These are phyloP conservation scores for Verbena officinalis DNA, from an alignment of 257 asterid genomes.

Conservation along the genomic window DNA sequence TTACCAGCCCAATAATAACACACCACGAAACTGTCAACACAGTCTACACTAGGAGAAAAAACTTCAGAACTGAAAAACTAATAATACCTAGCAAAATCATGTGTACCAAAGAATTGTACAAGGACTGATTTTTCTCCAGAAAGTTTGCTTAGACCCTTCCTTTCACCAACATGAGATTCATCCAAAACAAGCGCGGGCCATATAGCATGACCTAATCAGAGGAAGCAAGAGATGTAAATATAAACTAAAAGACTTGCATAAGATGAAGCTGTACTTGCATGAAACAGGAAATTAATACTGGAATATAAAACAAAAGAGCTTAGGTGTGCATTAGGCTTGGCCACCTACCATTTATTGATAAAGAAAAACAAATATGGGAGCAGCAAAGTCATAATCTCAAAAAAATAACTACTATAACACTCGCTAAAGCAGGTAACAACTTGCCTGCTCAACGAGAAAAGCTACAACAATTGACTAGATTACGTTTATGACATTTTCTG, in stretches of 20 bases:
- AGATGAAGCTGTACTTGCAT: slow-evolving; percentile 21
- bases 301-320: neutral
- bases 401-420: neutral
- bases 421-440: neutral
- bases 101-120: slow-evolving; percentile 97
- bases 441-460: neutral
- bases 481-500: slow-evolving; percentile 7
- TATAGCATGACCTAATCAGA: slow-evolving; percentile 84
- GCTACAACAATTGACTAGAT: neutral
- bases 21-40: slow-evolving; percentile 24
- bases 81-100: slow-evolving; percentile 95
- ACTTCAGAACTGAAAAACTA: slow-evolving; percentile 5
- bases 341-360: slow-evolving; percentile 7
- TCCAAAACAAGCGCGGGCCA: slow-evolving; percentile 97
- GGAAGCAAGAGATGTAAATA: slow-evolving; percentile 26
- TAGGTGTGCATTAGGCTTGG: neutral
- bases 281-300: slow-evolving; percentile 16
- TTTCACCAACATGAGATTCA: slow-evolving; percentile 71
- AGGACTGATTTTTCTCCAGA: slow-evolving; percentile 81
- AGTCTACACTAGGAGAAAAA: slow-evolving; percentile 20
- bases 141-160: slow-evolving; percentile 67
- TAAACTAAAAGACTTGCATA: slow-evolving; percentile 9
- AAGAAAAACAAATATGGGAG: neutral
- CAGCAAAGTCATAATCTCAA: slow-evolving; percentile 1
- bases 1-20: slow-evolving; percentile 21